phyloP scores from a whole-genome alignment of 192 early-diverging fungal genomes.

The Backusella westeae region DNA sequence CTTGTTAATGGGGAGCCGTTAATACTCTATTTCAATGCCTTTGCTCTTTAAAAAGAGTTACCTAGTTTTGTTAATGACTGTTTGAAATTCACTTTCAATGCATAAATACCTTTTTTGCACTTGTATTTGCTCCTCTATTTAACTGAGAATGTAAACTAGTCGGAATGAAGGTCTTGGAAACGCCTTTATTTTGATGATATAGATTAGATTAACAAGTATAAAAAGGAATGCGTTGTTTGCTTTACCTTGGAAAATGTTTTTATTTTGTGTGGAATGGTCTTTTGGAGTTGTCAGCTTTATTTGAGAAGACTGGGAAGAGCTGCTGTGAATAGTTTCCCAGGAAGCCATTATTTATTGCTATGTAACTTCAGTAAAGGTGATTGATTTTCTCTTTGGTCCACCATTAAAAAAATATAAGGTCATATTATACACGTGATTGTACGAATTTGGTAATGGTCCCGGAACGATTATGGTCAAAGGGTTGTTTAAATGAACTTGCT shows the following conservation, averaged over 20 bases:
- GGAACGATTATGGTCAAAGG: too few relatives aligned
- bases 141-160: neutral
- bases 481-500: too few relatives aligned
- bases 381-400: too few relatives aligned
- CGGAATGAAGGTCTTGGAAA: neutral
- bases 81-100: neutral
- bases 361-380: neutral
- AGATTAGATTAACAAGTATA: neutral
- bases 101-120: neutral
- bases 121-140: neutral
- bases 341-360: neutral
- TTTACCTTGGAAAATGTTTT: conserved; percentile 10
- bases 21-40: too few relatives aligned
- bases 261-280: neutral
- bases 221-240: neutral
- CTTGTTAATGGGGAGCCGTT: neutral
- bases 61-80: too few relatives aligned
- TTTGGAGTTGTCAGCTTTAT: neutral
- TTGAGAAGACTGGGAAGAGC: neutral
- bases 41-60: too few relatives aligned
- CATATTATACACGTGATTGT: too few relatives aligned
- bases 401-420: too few relatives aligned
- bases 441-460: too few relatives aligned
- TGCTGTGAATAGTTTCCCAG: conserved; percentile 10
- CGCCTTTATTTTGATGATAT: neutral